Conservation (phyloP, 1,284 basidiomycete species). For the Trichosporon inkin region DNA sequence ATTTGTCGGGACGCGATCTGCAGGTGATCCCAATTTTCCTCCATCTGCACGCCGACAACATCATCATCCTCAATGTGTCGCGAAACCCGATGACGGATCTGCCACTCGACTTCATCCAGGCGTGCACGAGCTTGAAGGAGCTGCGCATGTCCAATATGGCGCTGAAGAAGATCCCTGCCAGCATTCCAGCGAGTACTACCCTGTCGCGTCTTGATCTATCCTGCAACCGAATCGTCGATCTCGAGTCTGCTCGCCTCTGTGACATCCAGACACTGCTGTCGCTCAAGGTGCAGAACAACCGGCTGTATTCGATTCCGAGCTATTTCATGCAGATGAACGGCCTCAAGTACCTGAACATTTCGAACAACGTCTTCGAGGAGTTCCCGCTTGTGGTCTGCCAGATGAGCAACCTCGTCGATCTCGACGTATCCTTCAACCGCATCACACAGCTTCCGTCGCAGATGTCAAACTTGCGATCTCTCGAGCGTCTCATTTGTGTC, state of each 20-base stretch:
- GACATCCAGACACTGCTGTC: constrained; percentile 67
- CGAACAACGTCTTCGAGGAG: constrained; percentile 89
- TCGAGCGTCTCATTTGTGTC: constrained; percentile 77
- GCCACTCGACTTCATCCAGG: constrained; percentile 92
- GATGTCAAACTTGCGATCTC: constrained; percentile 65
- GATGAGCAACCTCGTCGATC: constrained; percentile 69
- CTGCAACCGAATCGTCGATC: constrained; percentile 85
- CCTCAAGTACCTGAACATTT: constrained; percentile 83
- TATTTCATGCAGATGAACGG: constrained; percentile 72
- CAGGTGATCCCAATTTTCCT: constrained; percentile 87
- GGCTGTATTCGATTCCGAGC: constrained; percentile 78
- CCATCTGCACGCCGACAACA: constrained; percentile 79
- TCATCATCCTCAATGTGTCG: constrained; percentile 83
- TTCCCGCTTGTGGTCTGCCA: constrained; percentile 75
- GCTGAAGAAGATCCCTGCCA: constrained; percentile 87
- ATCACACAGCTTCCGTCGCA: constrained; percentile 76
- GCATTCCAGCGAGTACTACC: constrained; percentile 69
- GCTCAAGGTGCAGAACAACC: constrained; percentile 87
- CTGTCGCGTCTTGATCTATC: constrained; percentile 84
- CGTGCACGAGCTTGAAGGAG: constrained; percentile 76
- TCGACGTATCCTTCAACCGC: constrained; percentile 94
- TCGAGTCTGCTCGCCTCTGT: constrained; percentile 80
- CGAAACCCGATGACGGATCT: constrained; percentile 95
- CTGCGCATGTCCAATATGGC: constrained; percentile 89
- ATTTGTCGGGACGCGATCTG: constrained; percentile 76